phyloP scores from a whole-genome alignment of 2,329 filamentous ascomycete species.

The Clonostachys solani region DNA sequence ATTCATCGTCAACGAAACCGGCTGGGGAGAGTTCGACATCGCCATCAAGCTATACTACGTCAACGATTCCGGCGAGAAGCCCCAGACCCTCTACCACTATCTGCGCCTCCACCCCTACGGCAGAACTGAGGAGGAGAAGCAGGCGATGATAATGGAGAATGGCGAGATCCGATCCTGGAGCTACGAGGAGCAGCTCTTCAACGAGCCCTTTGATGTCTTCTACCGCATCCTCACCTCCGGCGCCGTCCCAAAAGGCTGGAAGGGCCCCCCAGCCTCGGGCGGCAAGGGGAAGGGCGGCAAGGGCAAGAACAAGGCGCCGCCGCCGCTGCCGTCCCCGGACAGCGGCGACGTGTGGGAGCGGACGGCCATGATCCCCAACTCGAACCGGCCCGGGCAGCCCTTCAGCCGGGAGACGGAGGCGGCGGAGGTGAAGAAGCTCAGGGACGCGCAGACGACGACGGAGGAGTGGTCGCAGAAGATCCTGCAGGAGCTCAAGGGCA shows the following conservation, averaged over 20 bases:
- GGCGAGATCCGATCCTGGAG: slow-evolving; percentile 71
- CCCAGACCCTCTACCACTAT: slow-evolving; percentile 92
- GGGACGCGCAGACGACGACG: slow-evolving; percentile 61
- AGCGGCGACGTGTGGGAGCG: slow-evolving; percentile 56
- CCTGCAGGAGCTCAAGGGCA: slow-evolving; percentile 56
- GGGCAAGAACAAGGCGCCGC: slow-evolving; percentile 31
- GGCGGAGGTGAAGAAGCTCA: slow-evolving; percentile 55
- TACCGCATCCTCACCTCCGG: slow-evolving; percentile 81
- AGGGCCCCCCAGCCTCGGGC: slow-evolving; percentile 26
- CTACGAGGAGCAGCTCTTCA: slow-evolving; percentile 95
- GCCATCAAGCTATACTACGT: slow-evolving; percentile 93
- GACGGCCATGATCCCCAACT: slow-evolving; percentile 71
- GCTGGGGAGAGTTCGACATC: slow-evolving; percentile 98
- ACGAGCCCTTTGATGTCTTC: slow-evolving; percentile 91
- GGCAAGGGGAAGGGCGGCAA: slow-evolving; percentile 55
- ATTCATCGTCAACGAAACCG: slow-evolving; percentile 86
- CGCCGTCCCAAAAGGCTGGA: slow-evolving; percentile 47
- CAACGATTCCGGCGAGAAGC: slow-evolving; percentile 84
- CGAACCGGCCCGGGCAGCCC: slow-evolving; percentile 62
- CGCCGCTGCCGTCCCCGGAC: slow-evolving; percentile 25
- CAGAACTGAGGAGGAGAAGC: slow-evolving; percentile 69
- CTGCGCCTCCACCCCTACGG: slow-evolving; percentile 89
- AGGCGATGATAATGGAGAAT: slow-evolving; percentile 51
- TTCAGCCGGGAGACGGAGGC: slow-evolving; percentile 70
- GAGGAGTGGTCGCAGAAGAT: slow-evolving; percentile 55